Evolutionary conservation across 2,329 filamentous ascomycete genomes (phyloP).

Genomic region (Aurifilum marmelostoma): DNA sequence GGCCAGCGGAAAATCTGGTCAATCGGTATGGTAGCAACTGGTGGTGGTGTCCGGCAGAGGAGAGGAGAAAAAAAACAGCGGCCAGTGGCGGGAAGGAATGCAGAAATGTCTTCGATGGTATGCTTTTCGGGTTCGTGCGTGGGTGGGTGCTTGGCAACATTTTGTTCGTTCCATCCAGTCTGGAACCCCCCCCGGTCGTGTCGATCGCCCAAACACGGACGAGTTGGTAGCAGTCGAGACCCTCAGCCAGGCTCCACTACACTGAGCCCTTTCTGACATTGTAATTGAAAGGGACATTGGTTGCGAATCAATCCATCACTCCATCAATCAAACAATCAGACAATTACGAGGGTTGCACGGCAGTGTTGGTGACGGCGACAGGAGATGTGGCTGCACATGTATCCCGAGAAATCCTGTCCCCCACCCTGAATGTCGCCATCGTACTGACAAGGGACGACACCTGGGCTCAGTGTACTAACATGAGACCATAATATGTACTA

Average conservation of each 20-base stretch:
- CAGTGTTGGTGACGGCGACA: not conserved
- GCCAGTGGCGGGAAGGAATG: slow-evolving; percentile 10
- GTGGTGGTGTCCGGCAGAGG: not conserved
- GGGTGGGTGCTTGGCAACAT: slow-evolving; percentile 7
- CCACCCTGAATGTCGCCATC: not conserved
- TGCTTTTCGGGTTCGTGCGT: not conserved
- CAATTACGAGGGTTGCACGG: not conserved
- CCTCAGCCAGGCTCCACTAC: slow-evolving; percentile 7
- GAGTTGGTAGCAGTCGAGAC: not conserved
- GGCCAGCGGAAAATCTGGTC: not conserved
- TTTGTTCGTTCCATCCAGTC: not conserved
- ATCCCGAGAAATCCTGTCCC: too few species aligned
- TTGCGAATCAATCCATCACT: not conserved
- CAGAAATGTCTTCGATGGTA: not conserved
- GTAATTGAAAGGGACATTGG: slow-evolving; percentile 2
- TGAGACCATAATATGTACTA: not conserved
- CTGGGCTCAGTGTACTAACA: not conserved
- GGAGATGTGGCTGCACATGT: too few species aligned
- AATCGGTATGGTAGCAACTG: not conserved
- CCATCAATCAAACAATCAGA: not conserved
- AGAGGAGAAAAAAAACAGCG: not conserved
- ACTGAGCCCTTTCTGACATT: slow-evolving; percentile 5
- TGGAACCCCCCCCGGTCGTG: not conserved
- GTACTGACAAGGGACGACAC: not conserved
- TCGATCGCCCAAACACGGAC: slow-evolving; percentile 5